Evolutionary conservation across 345 rosid genomes (phyloP).

Genomic region (Rhodamnia argentea): DNA sequence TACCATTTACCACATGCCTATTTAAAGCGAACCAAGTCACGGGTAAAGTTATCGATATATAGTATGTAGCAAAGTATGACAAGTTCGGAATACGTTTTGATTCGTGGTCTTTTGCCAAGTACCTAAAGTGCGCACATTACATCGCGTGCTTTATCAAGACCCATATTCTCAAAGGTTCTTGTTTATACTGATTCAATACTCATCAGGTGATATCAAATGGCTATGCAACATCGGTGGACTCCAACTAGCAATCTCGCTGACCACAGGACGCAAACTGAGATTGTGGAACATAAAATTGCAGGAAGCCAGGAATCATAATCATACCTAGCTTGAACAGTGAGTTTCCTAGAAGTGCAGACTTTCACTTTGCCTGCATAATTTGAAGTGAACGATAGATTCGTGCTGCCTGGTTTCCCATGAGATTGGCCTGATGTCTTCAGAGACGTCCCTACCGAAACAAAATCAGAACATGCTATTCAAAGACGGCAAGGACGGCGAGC

Average conservation of each 20-base stretch:
- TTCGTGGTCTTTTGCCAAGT: not conserved
- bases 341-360: slow-evolving; percentile 28
- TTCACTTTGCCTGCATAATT: slow-evolving; percentile 23
- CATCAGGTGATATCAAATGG: not conserved
- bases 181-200: not conserved
- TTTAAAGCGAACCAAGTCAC: not conserved
- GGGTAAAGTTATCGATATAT: not conserved
- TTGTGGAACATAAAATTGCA: not conserved
- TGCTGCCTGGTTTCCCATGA: slow-evolving; percentile 11
- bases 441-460: slow-evolving; percentile 21
- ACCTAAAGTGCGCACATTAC: not conserved
- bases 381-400: slow-evolving; percentile 37
- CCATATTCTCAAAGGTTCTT: not conserved
- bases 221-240: not conserved
- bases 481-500: not conserved
- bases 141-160: not conserved
- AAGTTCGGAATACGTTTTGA: not conserved
- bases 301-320: not conserved
- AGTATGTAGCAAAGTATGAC: not conserved
- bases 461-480: not conserved
- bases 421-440: slow-evolving; percentile 23
- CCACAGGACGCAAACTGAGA: not conserved
- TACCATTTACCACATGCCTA: not conserved
- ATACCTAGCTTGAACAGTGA: slow-evolving; percentile 52
- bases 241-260: not conserved